Base-by-base conservation (phyloP, 2,329 filamentous ascomycete species). In the Ramularia collo-cygni region DNA sequence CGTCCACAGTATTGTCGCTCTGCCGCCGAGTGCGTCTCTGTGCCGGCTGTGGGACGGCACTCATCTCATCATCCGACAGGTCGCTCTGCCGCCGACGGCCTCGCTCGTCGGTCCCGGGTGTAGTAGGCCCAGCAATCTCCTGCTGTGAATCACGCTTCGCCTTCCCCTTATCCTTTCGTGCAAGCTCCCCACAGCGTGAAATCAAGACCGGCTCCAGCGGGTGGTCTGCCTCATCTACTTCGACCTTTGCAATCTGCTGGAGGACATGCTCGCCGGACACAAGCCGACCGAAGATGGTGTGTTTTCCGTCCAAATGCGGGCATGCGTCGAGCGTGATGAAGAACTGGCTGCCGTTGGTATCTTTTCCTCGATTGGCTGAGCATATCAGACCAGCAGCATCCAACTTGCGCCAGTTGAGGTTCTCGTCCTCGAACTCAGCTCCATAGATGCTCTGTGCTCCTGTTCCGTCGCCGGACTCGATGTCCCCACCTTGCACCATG, bases 401-500 rank as follows among this genome's bases (percentile, higher is more conserved):
- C 47, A 66, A 60, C 8, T 62, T 54, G 17, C 64, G 54, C 64
- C 64, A 67, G 14, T 56, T 49, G 12, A 67, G 50, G 36, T 66
- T 64, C 48, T 67, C 64, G 42, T 67, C 64, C 18, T 61, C 63
- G 35, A 65, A 67, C 18, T 64, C 59, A 8, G 53, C 54, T 21
- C 56, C 60, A 45, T 66, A 67, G 27, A 67, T 65, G 40, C 62
- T 64, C 26, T 45, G 45, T 8, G 60, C 62, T 31, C 65, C 65
- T 1, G 64, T 67, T 9, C 65, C 65, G 40, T 68, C 58, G 35
- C 61, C 59, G 18, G 59, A 57, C 3, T 56, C 63, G 19, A 66
- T 65, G 42, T 68, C 65, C 13, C 65, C 65, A 31, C 64, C 65
- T 52, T 68, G 65, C 3, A 67, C 52, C 64, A 68, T 67, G 52